Evolutionary conservation across 768 basidiomycete genomes (phyloP).

Genomic region (Suillus subaureus): DNA sequence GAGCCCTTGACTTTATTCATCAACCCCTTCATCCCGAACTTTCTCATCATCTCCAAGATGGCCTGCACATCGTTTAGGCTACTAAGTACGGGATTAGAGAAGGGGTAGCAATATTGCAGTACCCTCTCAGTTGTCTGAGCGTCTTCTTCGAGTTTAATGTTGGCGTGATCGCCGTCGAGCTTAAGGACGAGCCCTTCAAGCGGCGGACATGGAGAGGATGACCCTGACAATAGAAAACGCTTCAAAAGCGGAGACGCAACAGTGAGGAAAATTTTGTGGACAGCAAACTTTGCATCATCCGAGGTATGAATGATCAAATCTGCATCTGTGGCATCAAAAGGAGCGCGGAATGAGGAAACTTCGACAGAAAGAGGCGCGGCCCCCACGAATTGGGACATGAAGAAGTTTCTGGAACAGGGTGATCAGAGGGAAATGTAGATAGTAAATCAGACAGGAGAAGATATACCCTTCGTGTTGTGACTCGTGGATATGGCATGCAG

Average conservation of each 20-base stretch:
- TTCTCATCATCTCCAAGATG: conserved; percentile 38
- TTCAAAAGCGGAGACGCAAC: conserved; percentile 45
- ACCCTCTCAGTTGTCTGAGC: conserved; percentile 32
- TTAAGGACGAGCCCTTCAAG: conserved; percentile 27
- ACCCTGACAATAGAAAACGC: conserved; percentile 27
- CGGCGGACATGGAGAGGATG: conserved; percentile 31
- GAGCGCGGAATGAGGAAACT: conserved; percentile 29
- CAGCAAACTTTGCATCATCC: conserved; percentile 45
- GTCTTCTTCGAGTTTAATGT: conserved; percentile 37
- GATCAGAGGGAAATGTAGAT: conserved; percentile 2
- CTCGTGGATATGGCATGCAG: conserved; percentile 3
- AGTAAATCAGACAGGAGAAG: background rate
- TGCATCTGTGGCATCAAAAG: conserved; percentile 42
- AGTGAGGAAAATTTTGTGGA: conserved; percentile 44
- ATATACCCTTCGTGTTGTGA: conserved; percentile 2
- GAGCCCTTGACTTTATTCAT: conserved; percentile 31
- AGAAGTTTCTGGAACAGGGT: background rate
- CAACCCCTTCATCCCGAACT: conserved; percentile 41
- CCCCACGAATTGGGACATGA: conserved; percentile 31
- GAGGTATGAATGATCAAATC: conserved; percentile 45
- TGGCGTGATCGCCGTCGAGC: conserved; percentile 26
- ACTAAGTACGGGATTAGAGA: conserved; percentile 32
- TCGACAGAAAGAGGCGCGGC: conserved; percentile 31
- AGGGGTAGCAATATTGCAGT: conserved; percentile 41
- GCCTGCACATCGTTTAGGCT: conserved; percentile 38